Base-by-base conservation (phyloP, 1,284 basidiomycete genomes). In the Inonotus obliquus region DNA sequence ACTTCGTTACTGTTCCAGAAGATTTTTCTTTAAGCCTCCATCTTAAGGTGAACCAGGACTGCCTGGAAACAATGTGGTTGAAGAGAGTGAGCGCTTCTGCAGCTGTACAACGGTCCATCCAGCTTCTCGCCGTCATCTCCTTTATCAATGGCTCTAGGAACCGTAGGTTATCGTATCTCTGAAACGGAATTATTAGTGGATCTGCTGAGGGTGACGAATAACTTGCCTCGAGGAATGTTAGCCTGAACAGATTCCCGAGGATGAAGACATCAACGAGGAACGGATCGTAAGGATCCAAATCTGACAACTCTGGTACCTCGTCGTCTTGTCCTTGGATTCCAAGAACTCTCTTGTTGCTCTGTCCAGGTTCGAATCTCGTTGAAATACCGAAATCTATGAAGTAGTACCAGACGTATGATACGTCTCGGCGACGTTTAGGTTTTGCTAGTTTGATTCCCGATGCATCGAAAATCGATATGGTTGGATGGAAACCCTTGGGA, bases 321-420 rank as follows among this genome's bases (percentile, higher is more conserved):
- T 57, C 13, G 23, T 56, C 54, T 35, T 32, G 44, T 25, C 60
- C 59, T 13, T 35, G 23, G 5, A n/a, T 17, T 4, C 60, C 60
- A 17, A 25, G 25, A 3, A 61, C 60, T 14, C 5, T 19, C 14
- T 29, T 13, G 3, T 11, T 4, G 21, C 23, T 14, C 41, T 44
- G 13, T 11, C 17, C 35, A n/a, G 29, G 23, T 13, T n/a, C 23
- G 35, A 69, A 69, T 0, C 41, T 44, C 0, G 54, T 38, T 0
- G 71, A 70, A 0, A 73, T 59, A 0, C 69, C 70, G 44, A 72
- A 73, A 60, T 73, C 71, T 47, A 69, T 71, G 63, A 71, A 71
- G 61, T 65, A 71, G 63, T 73, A 73, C 10, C 59, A 61, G 4
- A 71, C 65, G 1, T 56, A 44, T 13, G 57, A 11, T 17, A 44